These are phyloP conservation scores for Phytophthora aleatoria DNA, from an alignment of 352 stramenopile species.

Conservation along the genomic window DNA sequence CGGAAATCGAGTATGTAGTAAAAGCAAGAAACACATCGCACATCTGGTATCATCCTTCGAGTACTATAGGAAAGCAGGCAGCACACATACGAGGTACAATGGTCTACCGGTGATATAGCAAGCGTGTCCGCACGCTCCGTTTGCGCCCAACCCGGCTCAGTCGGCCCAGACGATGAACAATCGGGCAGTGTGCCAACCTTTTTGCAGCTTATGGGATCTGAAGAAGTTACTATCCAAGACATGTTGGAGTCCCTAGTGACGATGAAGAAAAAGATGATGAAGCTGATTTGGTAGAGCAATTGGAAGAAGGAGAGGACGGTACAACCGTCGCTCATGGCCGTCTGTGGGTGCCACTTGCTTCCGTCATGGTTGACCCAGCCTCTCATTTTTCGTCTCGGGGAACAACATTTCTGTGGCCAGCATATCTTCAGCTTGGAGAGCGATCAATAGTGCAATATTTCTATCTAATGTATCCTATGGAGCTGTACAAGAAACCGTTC, in stretches of 20 bases:
- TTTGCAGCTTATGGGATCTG: not conserved
- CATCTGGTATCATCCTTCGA: not conserved
- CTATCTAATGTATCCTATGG: constrained; percentile 1
- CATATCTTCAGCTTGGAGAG: not conserved
- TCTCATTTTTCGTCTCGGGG: not conserved
- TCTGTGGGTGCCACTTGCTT: not conserved
- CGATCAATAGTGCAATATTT: not conserved
- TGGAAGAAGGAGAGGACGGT: not conserved
- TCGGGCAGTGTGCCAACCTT: too few species aligned
- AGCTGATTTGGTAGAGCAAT: not conserved
- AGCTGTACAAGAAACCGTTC: not conserved
- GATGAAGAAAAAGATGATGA: not conserved
- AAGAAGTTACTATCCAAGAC: not conserved
- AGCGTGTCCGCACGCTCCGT: not conserved
- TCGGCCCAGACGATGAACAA: not conserved
- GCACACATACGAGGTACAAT: not conserved
- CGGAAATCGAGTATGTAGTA: not conserved
- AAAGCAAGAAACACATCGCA: too few species aligned
- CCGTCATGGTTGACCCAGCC: not conserved
- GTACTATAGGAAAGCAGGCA: not conserved
- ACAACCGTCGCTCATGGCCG: not conserved
- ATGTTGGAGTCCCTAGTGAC: not conserved
- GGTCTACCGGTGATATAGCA: not conserved
- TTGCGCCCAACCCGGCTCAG: not conserved
- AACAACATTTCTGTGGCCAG: not conserved